These are phyloP conservation scores for Umbelopsis sp. DNA, from an alignment of 192 early-diverging fungal species.

Conservation along the genomic window DNA sequence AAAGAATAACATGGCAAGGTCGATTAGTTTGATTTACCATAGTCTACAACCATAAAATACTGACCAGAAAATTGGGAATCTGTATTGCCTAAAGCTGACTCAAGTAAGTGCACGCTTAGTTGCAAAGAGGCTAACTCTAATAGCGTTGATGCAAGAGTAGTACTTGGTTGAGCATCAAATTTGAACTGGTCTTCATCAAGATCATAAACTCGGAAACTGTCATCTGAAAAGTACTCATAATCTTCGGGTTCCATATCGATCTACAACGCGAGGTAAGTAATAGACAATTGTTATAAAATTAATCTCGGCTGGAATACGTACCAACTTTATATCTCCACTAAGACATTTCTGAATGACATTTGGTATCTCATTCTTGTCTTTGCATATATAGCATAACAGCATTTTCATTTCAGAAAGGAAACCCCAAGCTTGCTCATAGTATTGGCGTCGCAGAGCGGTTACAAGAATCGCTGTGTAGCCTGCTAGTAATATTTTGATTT, in stretches of 20 bases:
- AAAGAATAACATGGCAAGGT: not conserved
- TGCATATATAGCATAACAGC: not conserved
- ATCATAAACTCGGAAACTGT: slow-evolving; percentile 35
- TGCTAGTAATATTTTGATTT: slow-evolving; percentile 29
- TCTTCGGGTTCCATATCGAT: slow-evolving; percentile 38
- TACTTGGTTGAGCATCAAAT: slow-evolving; percentile 3
- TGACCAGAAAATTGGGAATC: slow-evolving; percentile 10
- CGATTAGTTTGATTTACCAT: not conserved
- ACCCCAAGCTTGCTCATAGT: slow-evolving; percentile 42
- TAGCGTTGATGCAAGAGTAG: slow-evolving; percentile 26
- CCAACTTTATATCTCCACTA: not conserved
- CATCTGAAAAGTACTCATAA: slow-evolving; percentile 39
- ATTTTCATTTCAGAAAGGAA: slow-evolving; percentile 22
- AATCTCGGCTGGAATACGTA: not conserved
- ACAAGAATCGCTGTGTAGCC: slow-evolving; percentile 30
- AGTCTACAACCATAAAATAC: not conserved
- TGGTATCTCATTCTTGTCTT: not conserved
- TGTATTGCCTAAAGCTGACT: slow-evolving; percentile 29
- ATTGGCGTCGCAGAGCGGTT: slow-evolving; percentile 26
- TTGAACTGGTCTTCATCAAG: slow-evolving; percentile 36
- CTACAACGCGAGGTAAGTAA: not conserved
- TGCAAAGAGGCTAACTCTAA: slow-evolving; percentile 37
- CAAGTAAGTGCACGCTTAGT: slow-evolving; percentile 22
- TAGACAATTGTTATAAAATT: too few relatives aligned
- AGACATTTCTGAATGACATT: not conserved